Evolutionary conservation across 352 stramenopile genomes (phyloP).

Genomic region (Pythium scleroteichum): DNA sequence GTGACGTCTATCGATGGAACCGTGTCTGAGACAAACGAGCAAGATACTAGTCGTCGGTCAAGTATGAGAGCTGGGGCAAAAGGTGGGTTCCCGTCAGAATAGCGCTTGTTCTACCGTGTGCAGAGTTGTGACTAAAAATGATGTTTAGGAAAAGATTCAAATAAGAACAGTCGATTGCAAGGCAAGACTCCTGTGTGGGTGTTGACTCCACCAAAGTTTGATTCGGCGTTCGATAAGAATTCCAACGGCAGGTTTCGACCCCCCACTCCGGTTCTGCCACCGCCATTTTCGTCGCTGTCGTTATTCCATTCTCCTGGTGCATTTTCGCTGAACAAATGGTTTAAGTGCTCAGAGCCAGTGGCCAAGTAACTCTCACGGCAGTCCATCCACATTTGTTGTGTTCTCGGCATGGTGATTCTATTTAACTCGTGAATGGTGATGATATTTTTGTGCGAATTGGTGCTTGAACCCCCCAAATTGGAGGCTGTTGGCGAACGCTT

Average conservation of each 20-base stretch:
- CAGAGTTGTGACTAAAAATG: too few species aligned
- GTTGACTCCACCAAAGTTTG: slow-evolving; percentile 18
- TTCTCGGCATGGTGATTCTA: too few species aligned
- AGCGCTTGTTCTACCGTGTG: too few species aligned
- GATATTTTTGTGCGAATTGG: too few species aligned
- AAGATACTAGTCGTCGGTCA: slow-evolving; percentile 5
- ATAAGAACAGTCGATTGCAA: neutral
- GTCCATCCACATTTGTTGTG: neutral
- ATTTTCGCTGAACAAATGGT: slow-evolving; percentile 47
- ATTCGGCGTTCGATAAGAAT: neutral
- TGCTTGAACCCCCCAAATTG: too few species aligned
- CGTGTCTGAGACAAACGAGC: neutral
- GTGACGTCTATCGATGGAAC: neutral
- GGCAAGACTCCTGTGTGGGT: slow-evolving; percentile 25
- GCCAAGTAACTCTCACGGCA: neutral
- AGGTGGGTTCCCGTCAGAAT: slow-evolving; percentile 1
- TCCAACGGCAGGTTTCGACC: neutral
- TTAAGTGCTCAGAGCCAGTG: slow-evolving; percentile 28
- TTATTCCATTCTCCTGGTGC: slow-evolving; percentile 35
- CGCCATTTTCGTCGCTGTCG: slow-evolving; percentile 14
- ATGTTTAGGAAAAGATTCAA: neutral
- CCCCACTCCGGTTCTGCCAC: neutral
- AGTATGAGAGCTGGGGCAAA: slow-evolving; percentile 13
- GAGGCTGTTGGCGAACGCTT: too few species aligned
- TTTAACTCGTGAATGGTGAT: too few species aligned